phyloP scores from a whole-genome alignment of 108 stramenopile species.

The Cyclotella kingstonii region DNA sequence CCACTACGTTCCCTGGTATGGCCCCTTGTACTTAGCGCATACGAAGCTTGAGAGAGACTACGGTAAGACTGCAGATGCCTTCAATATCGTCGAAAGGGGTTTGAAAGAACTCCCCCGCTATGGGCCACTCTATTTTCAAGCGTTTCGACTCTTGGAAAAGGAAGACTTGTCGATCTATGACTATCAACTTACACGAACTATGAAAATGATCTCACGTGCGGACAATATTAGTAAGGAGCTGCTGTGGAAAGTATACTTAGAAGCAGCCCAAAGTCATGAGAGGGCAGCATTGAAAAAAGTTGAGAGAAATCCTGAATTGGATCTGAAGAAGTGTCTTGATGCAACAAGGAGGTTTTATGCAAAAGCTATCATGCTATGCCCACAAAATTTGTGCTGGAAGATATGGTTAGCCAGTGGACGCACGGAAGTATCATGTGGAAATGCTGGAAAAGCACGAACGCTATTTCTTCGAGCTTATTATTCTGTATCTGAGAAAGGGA shows the following conservation, averaged over 20 bases:
- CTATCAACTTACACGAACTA: conserved; percentile 65
- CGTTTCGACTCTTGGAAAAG: conserved; percentile 87
- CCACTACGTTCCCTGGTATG: conserved; percentile 91
- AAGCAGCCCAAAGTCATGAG: conserved; percentile 92
- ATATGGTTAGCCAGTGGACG: conserved; percentile 95
- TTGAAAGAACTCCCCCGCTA: conserved; percentile 91
- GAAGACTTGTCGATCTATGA: conserved; percentile 52
- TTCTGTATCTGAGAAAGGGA: conserved; percentile 88
- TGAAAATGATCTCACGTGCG: conserved; percentile 80
- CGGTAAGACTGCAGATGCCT: conserved; percentile 72
- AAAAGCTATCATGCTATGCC: conserved; percentile 84
- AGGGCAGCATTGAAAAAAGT: conserved; percentile 62
- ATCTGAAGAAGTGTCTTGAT: conserved; percentile 29
- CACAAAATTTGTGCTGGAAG: conserved; percentile 92
- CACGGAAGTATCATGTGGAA: conserved; percentile 90
- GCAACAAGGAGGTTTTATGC: conserved; percentile 64
- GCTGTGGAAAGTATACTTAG: conserved; percentile 95
- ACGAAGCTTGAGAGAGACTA: conserved; percentile 88
- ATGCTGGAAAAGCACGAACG: conserved; percentile 61
- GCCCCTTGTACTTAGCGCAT: conserved; percentile 95
- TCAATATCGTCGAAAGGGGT: conserved; percentile 90
- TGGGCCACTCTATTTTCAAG: conserved; percentile 97
- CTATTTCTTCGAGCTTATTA: conserved; percentile 88
- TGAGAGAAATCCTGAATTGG: conserved; percentile 33
- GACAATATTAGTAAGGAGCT: conserved; percentile 90